phyloP scores from a whole-genome alignment of 495 filamentous ascomycete genomes.

The Xylaria nigripes region DNA sequence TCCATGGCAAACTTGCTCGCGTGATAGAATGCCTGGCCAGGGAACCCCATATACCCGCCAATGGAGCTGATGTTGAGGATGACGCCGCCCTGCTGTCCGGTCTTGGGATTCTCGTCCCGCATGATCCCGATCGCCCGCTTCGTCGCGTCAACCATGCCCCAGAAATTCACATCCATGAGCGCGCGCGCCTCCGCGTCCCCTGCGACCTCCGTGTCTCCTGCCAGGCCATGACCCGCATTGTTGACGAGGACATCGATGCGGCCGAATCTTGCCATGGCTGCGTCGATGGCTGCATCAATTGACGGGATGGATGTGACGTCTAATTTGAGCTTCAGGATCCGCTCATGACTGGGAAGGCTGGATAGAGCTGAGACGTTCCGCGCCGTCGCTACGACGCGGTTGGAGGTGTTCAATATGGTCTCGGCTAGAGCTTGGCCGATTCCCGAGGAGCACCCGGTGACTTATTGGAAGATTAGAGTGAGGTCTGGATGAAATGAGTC shows the following conservation, averaged over 20 bases:
- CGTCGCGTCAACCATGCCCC: constrained; percentile 39
- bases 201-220: constrained; percentile 41
- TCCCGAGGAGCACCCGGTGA: constrained; percentile 45
- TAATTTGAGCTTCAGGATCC: constrained; percentile 37
- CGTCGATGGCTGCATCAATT: constrained; percentile 34
- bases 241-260: constrained; percentile 50
- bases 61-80: constrained; percentile 48
- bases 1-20: constrained; percentile 48
- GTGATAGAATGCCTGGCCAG: constrained; percentile 45
- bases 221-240: constrained; percentile 46
- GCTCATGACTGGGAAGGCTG: constrained; percentile 27
- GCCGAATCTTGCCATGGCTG: constrained; percentile 31
- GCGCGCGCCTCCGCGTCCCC: constrained; percentile 30
- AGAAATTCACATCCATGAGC: constrained; percentile 49
- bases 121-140: constrained; percentile 39
- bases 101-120: constrained; percentile 32
- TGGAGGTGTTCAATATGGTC: constrained; percentile 27
- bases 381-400: constrained; percentile 45
- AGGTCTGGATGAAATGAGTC: background rate
- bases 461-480: constrained; percentile 13
- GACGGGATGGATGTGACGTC: constrained; percentile 36
- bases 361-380: constrained; percentile 30
- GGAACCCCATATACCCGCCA: constrained; percentile 40
- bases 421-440: constrained; percentile 40
- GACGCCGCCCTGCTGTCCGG: constrained; percentile 36